Conservation (phyloP, 176 grass and related monocot species). For the Aegilops sharonensis region DNA sequence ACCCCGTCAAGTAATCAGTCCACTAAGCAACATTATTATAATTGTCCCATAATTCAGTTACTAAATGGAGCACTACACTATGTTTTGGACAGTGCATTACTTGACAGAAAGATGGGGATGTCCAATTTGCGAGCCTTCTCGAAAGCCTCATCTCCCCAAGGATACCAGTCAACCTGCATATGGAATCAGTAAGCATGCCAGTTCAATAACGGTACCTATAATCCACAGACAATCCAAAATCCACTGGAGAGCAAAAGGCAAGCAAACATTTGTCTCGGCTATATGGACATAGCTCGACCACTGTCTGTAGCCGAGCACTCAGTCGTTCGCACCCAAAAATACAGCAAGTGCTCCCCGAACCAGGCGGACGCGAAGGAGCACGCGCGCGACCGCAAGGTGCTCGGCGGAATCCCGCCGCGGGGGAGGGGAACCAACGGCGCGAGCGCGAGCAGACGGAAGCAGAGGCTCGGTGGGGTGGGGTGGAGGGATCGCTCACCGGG, state of each 20-base stretch:
- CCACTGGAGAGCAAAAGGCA: not conserved
- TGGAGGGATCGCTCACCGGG: conserved; percentile 44
- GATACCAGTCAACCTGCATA: conserved; percentile 89
- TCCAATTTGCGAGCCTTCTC: conserved; percentile 73
- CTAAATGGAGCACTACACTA: not conserved
- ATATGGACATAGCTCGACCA: not conserved
- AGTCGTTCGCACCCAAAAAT: too few relatives aligned
- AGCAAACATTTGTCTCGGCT: not conserved
- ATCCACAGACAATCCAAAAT: not conserved
- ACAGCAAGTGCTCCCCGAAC: not conserved
- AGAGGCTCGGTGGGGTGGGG: not conserved
- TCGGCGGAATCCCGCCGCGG: conserved; percentile 26
- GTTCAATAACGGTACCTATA: not conserved
- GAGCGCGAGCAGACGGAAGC: not conserved
- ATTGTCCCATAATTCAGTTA: not conserved
- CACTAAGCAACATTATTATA: not conserved
- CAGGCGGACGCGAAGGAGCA: not conserved
- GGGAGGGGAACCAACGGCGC: not conserved
- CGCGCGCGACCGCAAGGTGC: not conserved
- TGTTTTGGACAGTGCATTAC: conserved; percentile 28
- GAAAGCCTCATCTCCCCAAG: conserved; percentile 96
- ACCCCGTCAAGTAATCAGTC: not conserved
- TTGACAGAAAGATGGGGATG: conserved; percentile 93
- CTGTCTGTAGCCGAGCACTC: not conserved
- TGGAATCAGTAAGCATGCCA: conserved; percentile 2